Evolutionary conservation across 2,329 filamentous ascomycete species (phyloP), one percentile per base, ranked within the genome.

Genomic region (Aspergillus piperis): DNA sequence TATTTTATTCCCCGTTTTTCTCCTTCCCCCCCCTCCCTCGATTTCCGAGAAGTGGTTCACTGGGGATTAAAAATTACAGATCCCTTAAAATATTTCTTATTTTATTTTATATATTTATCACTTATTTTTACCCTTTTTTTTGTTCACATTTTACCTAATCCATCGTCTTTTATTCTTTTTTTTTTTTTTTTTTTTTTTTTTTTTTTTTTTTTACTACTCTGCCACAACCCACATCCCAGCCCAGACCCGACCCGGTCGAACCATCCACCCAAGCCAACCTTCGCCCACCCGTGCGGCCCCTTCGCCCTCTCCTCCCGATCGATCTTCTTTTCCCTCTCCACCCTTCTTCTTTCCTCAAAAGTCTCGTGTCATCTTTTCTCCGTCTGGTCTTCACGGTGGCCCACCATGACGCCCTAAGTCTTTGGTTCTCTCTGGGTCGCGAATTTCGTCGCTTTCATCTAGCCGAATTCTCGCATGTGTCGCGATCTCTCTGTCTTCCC

Each of bases 401-500:
- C 65, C 65, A 66, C 59, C 65, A 69, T 69, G 67, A 66, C 65
- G 63, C 64, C 66, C 62, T 69, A 67, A 66, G 60, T 54, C 42
- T 36, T 15, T 41, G 56, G 54, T 58, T 52, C 41, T 59, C 57
- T 56, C 38, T 60, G 55, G 57, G 59, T 60, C 62, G 62, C 60
- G 48, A 57, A 60, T 60, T 56, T 60, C 49, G 39, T 62, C 42
- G 42, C 47, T 55, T 27, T 52, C n/a, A 60, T 58, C 59, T 59
- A 47, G 62, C 49, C 62, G 51, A 61, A 51, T 38, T 60, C 61
- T 62, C 57, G 56, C 58, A 62, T 62, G 62, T 59, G 57, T 62
- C 59, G 64, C 66, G 64, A 64, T 59, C 38, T 54, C 61, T 62
- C 41, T 50, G 25, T 53, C 44, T 56, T 48, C 54, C 47, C 55